Evolutionary conservation across 306 rosid genomes (phyloP), one percentile per base, ranked within the genome.

Genomic region (Cajanus cajan): DNA sequence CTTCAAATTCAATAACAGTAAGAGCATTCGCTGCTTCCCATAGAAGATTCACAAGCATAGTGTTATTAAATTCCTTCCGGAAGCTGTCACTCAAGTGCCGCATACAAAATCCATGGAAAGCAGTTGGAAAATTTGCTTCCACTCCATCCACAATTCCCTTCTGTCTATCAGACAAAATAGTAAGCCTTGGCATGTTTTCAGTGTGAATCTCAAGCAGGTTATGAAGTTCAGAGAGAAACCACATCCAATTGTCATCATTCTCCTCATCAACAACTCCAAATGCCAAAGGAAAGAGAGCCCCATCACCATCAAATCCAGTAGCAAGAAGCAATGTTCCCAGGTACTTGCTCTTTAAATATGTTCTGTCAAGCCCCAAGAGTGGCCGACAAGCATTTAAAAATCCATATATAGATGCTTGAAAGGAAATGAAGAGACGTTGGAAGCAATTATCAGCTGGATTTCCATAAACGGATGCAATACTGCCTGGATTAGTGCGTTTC

Each of bases 21-120:
- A 91, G 93, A 67, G 88, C 90, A 72, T 88, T 86, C 43, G 96
- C 93, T 62, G 96, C 94, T 76, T 91, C 96, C 96, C 93, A 91
- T 24, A 91, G 71, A 71, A 87, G 92, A 68, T 88, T 91, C 28
- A 86, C 92, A 45, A 91, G 92, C 83, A 89, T 83, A 1, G 92
- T 83, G 79, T 91, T 91, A 22, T 91, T 91, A 70, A 91, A 91
- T 87, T 91, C 96, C 81, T 91, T 91, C 12, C 92, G 93, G 47
- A 91, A 91, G 89, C 93, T 88, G 69, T 89, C 96, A 55, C 90
- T 91, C 87, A 91, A 70, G 78, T 91, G 96, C 34, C 90, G 96
- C 96, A 91, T 89, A 79, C 96, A 91, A 78, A 91, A 91, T 63
- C 96, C 96, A 79, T 91, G 96, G 79, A 91, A 91, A 57, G 96